phyloP scores from a whole-genome alignment of 2,329 filamentous ascomycete genomes.

The Cercospora janseana region DNA sequence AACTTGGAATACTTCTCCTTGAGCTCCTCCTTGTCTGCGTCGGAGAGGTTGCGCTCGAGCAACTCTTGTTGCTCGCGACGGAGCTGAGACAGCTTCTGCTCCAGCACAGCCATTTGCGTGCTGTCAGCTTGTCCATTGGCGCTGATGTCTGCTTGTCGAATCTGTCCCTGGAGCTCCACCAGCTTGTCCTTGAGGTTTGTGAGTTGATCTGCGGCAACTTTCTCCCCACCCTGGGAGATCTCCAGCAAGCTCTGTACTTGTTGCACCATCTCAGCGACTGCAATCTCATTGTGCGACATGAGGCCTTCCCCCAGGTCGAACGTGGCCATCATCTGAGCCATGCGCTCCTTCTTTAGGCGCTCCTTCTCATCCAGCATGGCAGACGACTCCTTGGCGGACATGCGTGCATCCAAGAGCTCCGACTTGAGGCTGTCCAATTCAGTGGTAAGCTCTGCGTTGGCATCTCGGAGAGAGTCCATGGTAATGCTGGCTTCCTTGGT shows the following conservation, averaged over 20 bases:
- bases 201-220: slow-evolving; percentile 78
- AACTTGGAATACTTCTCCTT: slow-evolving; percentile 75
- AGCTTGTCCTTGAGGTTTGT: slow-evolving; percentile 73
- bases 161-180: slow-evolving; percentile 85
- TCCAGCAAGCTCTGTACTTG: slow-evolving; percentile 77
- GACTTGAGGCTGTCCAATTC: slow-evolving; percentile 96
- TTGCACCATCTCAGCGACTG: slow-evolving; percentile 78
- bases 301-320: slow-evolving; percentile 92
- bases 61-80: slow-evolving; percentile 83
- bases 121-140: slow-evolving; percentile 63
- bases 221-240: slow-evolving; percentile 72
- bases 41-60: slow-evolving; percentile 73
- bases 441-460: slow-evolving; percentile 84
- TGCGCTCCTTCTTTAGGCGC: slow-evolving; percentile 97
- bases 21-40: slow-evolving; percentile 78
- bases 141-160: slow-evolving; percentile 86
- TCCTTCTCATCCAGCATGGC: slow-evolving; percentile 95
- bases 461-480: slow-evolving; percentile 95
- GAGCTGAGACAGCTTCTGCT: slow-evolving; percentile 69
- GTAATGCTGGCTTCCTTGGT: slow-evolving; percentile 95
- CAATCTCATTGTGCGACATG: slow-evolving; percentile 88
- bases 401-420: slow-evolving; percentile 90
- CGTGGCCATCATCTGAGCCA: slow-evolving; percentile 99
- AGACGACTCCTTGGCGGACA: slow-evolving; percentile 90
- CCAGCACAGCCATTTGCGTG: slow-evolving; percentile 64